Conservation (phyloP, 139 green algal species). For the Tetradesmus obliquus region DNA sequence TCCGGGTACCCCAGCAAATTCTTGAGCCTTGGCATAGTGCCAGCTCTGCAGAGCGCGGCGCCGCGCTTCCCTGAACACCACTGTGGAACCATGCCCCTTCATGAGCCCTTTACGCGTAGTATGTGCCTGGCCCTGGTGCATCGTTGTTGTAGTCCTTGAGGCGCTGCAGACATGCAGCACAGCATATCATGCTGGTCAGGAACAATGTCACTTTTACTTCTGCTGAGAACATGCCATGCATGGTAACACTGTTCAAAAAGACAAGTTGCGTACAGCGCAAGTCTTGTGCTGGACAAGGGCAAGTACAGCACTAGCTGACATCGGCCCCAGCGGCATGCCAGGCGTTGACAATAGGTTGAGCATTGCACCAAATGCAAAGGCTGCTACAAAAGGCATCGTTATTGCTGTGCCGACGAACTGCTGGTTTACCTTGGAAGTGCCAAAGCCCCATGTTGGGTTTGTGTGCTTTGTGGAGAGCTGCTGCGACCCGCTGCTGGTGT, state of each 20-base stretch:
- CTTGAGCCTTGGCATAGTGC: too few relatives aligned
- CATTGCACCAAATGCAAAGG: too few relatives aligned
- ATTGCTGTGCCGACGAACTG: too few relatives aligned
- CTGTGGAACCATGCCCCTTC: too few relatives aligned
- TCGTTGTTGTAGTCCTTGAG: constrained; percentile 37
- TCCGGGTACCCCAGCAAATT: too few relatives aligned
- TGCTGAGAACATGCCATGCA: too few relatives aligned
- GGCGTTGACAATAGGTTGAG: too few relatives aligned
- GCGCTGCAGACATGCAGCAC: constrained; percentile 7
- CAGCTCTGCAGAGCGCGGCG: too few relatives aligned
- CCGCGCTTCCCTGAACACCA: too few relatives aligned
- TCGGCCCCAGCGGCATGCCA: too few relatives aligned
- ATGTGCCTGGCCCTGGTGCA: constrained; percentile 57
- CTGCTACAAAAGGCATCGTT: too few relatives aligned
- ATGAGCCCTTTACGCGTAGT: constrained; percentile 51
- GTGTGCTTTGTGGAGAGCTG: constrained; percentile 62
- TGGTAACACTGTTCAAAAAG: neutral
- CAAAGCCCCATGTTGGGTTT: constrained; percentile 72
- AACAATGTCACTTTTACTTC: too few relatives aligned
- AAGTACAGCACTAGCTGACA: neutral
- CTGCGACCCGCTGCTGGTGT: constrained; percentile 60
- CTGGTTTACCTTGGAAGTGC: constrained; percentile 57
- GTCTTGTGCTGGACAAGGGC: neutral
- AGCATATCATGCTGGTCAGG: neutral
- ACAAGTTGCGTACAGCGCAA: neutral